Conservation (phyloP, 257 asterid genomes). For the Solanum appendiculatum region DNA sequence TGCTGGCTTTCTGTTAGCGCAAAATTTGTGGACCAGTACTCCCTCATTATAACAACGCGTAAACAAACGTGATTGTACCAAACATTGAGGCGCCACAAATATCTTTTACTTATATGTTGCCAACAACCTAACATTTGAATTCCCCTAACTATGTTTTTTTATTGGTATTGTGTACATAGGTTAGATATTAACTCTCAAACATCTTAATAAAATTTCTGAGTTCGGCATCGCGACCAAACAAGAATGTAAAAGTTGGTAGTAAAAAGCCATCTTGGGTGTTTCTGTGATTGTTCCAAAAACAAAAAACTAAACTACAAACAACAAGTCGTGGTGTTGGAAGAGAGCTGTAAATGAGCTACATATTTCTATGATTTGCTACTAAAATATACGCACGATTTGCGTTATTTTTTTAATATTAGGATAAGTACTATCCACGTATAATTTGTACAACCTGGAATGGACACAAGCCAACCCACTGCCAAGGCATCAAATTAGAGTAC, state of each 20-base stretch:
- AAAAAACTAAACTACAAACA: not conserved
- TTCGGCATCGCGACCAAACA: no score
- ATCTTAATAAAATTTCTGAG: no score
- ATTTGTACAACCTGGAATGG: conserved; percentile 2
- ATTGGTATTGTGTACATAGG: not conserved
- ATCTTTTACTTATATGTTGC: not conserved
- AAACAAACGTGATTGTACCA: not conserved
- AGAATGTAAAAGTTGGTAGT: not conserved
- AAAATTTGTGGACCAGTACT: not conserved
- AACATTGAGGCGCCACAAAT: not conserved
- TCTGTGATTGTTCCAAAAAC: not conserved
- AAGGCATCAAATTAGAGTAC: not conserved
- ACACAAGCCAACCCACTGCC: not conserved
- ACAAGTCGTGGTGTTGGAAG: not conserved
- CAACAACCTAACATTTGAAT: not conserved
- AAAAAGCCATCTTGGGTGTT: not conserved
- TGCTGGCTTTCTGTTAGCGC: not conserved
- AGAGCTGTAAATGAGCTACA: not conserved
- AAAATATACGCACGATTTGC: not conserved
- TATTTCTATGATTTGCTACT: not conserved
- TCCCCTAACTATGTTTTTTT: not conserved
- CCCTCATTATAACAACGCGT: not conserved
- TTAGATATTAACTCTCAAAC: not conserved
- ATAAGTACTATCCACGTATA: not conserved
- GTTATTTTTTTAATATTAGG: not conserved